phyloP scores from a whole-genome alignment of 192 early-diverging fungal species.

The Backusella circina region DNA sequence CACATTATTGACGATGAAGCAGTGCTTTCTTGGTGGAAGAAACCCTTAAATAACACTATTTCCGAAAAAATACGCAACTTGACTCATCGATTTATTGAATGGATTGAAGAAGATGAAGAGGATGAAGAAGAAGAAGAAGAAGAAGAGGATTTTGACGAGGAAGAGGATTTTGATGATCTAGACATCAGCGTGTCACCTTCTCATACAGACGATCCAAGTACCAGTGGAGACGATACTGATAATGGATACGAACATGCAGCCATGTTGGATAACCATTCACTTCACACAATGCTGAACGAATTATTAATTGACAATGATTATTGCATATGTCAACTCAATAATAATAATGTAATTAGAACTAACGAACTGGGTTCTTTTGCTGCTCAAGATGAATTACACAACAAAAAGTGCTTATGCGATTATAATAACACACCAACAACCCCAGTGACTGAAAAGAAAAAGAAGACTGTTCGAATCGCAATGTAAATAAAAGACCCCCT shows the following conservation, averaged over 20 bases:
- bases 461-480: slow-evolving; percentile 15
- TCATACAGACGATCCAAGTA: not conserved
- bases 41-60: slow-evolving; percentile 10
- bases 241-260: not conserved
- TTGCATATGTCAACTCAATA: slow-evolving; percentile 5
- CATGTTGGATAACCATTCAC: not conserved
- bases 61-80: slow-evolving; percentile 20
- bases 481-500: slow-evolving; percentile 5
- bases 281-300: not conserved
- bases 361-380: not conserved
- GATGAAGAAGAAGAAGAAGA: not conserved
- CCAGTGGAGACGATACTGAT: slow-evolving; percentile 3
- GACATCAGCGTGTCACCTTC: not conserved
- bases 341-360: not conserved
- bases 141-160: not conserved
- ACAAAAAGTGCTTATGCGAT: slow-evolving; percentile 7
- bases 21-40: slow-evolving; percentile 42
- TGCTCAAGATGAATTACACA: not conserved
- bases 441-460: not conserved
- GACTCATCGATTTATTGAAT: slow-evolving; percentile 36
- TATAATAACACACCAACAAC: not conserved
- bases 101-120: slow-evolving; percentile 22
- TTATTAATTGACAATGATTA: not conserved
- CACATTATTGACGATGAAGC: slow-evolving; percentile 45
- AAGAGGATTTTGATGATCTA: slow-evolving; percentile 15